Percentiles rank a stretch among this genome's conserved stretches.
Conservation (phyloP, 2,329 filamentous ascomycete species). For the Aureobasidium sp. region DNA sequence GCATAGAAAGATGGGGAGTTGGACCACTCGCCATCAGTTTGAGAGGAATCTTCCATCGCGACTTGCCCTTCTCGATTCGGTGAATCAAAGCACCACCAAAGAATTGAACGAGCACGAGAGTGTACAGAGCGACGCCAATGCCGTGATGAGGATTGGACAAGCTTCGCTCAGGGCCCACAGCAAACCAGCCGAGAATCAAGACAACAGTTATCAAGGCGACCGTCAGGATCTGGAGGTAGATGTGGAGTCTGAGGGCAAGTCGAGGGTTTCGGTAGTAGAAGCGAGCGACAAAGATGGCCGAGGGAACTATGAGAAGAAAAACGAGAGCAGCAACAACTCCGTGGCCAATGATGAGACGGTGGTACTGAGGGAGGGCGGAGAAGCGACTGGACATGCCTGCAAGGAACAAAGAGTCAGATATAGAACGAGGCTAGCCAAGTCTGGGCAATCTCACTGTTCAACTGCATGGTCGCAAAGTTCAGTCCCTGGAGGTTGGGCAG, state of each 20-base stretch:
- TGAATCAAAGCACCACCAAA: constrained; percentile 34
- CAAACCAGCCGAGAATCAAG: constrained; percentile 68
- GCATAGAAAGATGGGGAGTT: neutral
- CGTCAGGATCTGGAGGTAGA: constrained; percentile 64
- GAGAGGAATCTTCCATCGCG: constrained; percentile 46
- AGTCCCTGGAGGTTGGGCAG: constrained; percentile 68
- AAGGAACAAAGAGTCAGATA: neutral
- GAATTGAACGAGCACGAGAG: constrained; percentile 62
- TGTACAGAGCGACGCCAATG: constrained; percentile 72
- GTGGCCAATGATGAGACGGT: constrained; percentile 61
- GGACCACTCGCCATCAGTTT: constrained; percentile 44
- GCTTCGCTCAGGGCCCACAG: constrained; percentile 63
- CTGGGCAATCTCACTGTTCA: constrained; percentile 56
- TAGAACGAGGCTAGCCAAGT: neutral
- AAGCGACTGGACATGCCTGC: constrained; percentile 78
- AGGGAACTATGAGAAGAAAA: constrained; percentile 65
- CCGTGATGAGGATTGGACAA: constrained; percentile 78
- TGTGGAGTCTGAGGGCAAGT: constrained; percentile 59
- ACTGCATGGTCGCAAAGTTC: constrained; percentile 74
- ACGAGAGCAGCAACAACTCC: constrained; percentile 63
- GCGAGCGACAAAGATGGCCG: constrained; percentile 63
- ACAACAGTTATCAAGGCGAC: constrained; percentile 61
- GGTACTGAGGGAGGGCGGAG: constrained; percentile 59
- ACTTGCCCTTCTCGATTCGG: constrained; percentile 32
- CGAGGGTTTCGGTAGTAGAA: constrained; percentile 59